These are phyloP conservation scores for Fusarium guadeloupense DNA, from an alignment of 2,329 filamentous ascomycete species.

Conservation along the genomic window DNA sequence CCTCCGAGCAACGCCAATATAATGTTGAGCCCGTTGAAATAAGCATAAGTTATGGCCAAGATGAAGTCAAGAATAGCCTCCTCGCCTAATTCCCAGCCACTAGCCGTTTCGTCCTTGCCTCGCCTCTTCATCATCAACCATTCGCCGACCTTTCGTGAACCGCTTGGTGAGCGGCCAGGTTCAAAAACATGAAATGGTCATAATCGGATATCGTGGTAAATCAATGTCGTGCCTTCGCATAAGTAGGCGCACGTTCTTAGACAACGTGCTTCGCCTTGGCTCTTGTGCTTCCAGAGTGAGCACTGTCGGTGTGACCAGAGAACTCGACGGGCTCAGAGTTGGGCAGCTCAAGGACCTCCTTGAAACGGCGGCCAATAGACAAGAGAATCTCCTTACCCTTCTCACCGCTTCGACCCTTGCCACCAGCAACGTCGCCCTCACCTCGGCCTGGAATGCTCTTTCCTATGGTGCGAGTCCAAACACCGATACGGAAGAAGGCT, in stretches of 20 bases:
- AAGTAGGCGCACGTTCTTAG: slow-evolving; percentile 55
- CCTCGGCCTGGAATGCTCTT: slow-evolving; percentile 82
- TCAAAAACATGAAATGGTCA: slow-evolving; percentile 38
- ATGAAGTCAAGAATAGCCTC: slow-evolving; percentile 2
- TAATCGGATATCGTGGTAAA: slow-evolving; percentile 43
- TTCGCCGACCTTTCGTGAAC: slow-evolving; percentile 21
- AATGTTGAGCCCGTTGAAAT: slow-evolving; percentile 40
- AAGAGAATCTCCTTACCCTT: slow-evolving; percentile 87
- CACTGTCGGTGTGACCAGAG: slow-evolving; percentile 94
- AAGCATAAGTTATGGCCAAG: slow-evolving; percentile 30
- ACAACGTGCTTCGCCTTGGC: slow-evolving; percentile 94
- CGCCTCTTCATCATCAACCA: slow-evolving; percentile 20
- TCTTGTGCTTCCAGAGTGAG: slow-evolving; percentile 90
- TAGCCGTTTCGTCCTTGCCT: slow-evolving; percentile 18
- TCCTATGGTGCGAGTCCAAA: slow-evolving; percentile 96
- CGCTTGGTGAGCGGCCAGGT: slow-evolving; percentile 21
- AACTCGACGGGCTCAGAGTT: slow-evolving; percentile 86
- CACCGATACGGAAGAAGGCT: slow-evolving; percentile 95
- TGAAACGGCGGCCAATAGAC: slow-evolving; percentile 89
- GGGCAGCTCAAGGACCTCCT: slow-evolving; percentile 86
- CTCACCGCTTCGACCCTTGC: slow-evolving; percentile 79
- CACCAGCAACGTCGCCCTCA: slow-evolving; percentile 75
- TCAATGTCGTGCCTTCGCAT: slow-evolving; percentile 35
- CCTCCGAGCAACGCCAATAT: slow-evolving; percentile 48
- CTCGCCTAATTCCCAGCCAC: slow-evolving; percentile 14